Evolutionary conservation across 306 rosid species (phyloP), one percentile per base, ranked within the genome.

Genomic region (Cucurbita maxima): DNA sequence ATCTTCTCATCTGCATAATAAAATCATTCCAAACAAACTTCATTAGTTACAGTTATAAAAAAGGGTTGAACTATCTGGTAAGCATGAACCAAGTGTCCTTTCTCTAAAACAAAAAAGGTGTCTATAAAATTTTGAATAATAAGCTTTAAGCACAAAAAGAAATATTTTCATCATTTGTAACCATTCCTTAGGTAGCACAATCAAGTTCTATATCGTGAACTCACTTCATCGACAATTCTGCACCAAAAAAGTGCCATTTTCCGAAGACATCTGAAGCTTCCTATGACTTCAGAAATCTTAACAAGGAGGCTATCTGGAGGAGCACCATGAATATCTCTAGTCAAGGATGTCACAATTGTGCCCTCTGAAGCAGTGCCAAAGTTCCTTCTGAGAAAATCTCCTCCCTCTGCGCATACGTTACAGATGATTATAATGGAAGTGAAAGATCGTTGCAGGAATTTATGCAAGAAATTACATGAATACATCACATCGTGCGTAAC

Each of bases 181-280:
- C 48, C 51, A 71, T 53, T 52, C 19, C 25, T 52, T 43, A 40
- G 55, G 45, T 58, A 59, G 19, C 57, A 59, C 30, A 57, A 50
- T 76, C 36, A 78, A 78, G n/a, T 66, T 81, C 55, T 75, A 37
- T 75, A 41, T 50, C 72, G 73, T 76, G 61, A 41, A 88, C 97
- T 81, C 84, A 95, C 99, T 85, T 91, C 96, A 59, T 62, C 79
- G 77, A 88, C 90, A 75, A 89, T 84, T 71, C 88, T 84, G 88
- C 86, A 75, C 99, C 99, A 95, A 85, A 95, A 95, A 71, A 91
- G 82, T 50, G 86, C 80, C 96, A 91, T 91, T 85, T 89, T 95
- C 72, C 79, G 86, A 25, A 85, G 53, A 78, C 80, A 57, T 84
- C 78, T 88, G 86, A 81, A 95, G 91, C 84, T 89, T 79, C 99